A percentile compares a stretch with the other conserved stretches of the same genome.
phyloP scores from a whole-genome alignment of 306 rosid genomes.

The Hylodesmum podocarpum region DNA sequence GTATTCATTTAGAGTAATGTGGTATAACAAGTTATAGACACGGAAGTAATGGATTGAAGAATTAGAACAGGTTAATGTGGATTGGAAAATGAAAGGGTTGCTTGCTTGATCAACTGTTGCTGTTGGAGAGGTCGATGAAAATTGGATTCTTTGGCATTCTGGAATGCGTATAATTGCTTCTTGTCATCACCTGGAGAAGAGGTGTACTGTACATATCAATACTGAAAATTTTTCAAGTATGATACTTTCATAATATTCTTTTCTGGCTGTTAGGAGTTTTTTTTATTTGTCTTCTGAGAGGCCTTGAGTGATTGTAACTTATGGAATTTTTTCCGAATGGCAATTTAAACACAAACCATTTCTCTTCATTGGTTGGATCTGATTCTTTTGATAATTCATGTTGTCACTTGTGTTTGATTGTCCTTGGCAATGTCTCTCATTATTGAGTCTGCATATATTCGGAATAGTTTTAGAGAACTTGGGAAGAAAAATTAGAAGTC shows the following conservation, averaged over 20 bases:
- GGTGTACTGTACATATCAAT: slow-evolving; percentile 1
- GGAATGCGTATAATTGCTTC: slow-evolving; percentile 13
- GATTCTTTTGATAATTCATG: background rate
- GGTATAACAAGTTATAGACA: slow-evolving; percentile 17
- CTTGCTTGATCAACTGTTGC: background rate
- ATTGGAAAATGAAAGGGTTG: slow-evolving; percentile 4
- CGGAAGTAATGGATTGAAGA: background rate
- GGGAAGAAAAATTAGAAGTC: background rate
- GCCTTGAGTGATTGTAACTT: slow-evolving; percentile 2
- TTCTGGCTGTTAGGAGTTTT: slow-evolving; percentile 18
- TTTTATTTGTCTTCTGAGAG: background rate
- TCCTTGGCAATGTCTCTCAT: background rate
- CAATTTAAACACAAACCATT: background rate
- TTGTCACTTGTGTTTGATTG: background rate
- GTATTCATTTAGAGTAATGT: slow-evolving; percentile 7
- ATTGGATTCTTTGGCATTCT: slow-evolving; percentile 22
- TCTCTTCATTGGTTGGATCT: background rate
- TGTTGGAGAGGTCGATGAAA: slow-evolving; percentile 19
- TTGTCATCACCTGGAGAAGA: slow-evolving; percentile 1
- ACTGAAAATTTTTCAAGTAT: slow-evolving; percentile 3
- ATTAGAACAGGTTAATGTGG: slow-evolving; percentile 16
- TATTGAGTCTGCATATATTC: background rate
- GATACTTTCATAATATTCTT: slow-evolving; percentile 1
- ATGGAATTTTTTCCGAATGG: background rate
- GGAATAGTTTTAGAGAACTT: background rate